Evolutionary conservation across 129 eudicot genomes (phyloP).

Genomic region (Lactuca sativa): DNA sequence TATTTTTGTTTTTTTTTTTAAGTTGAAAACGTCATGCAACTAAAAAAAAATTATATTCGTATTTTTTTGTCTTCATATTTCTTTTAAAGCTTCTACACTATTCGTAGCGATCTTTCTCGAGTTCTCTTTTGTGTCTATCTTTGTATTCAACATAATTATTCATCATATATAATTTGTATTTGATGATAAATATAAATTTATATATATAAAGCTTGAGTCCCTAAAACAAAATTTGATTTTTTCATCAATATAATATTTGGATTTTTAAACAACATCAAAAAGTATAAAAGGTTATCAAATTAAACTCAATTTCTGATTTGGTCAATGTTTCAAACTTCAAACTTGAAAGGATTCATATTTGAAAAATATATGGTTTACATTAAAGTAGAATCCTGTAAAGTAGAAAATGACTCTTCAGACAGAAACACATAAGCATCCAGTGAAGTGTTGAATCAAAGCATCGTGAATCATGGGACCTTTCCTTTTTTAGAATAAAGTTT

Average conservation of each 20-base stretch:
- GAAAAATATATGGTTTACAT: conserved; percentile 14
- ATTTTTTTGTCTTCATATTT: not conserved
- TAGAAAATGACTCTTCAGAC: conserved; percentile 24
- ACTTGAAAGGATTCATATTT: conserved; percentile 8
- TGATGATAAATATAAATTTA: too few species aligned
- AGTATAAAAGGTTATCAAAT: not conserved
- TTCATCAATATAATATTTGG: not conserved
- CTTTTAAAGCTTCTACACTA: not conserved
- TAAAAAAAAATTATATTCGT: too few species aligned
- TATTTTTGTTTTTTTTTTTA: too few species aligned
- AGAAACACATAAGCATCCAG: conserved; percentile 29
- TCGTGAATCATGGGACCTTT: conserved; percentile 24
- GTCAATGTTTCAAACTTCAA: not conserved
- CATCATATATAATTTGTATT: not conserved
- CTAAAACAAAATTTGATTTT: not conserved
- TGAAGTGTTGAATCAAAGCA: conserved; percentile 17
- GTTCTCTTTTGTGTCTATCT: not conserved
- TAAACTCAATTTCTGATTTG: not conserved
- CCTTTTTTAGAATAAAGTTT: conserved; percentile 29
- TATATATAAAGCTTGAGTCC: not conserved
- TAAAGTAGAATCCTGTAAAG: conserved; percentile 23
- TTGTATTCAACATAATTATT: not conserved
- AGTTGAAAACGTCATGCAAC: not conserved
- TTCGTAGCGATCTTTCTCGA: not conserved
- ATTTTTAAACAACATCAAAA: too few species aligned